A percentile compares a stretch with the other conserved stretches of the same genome.
phyloP scores from a whole-genome alignment of 1,139 yeast species.

The Lipomyces yarrowii region DNA sequence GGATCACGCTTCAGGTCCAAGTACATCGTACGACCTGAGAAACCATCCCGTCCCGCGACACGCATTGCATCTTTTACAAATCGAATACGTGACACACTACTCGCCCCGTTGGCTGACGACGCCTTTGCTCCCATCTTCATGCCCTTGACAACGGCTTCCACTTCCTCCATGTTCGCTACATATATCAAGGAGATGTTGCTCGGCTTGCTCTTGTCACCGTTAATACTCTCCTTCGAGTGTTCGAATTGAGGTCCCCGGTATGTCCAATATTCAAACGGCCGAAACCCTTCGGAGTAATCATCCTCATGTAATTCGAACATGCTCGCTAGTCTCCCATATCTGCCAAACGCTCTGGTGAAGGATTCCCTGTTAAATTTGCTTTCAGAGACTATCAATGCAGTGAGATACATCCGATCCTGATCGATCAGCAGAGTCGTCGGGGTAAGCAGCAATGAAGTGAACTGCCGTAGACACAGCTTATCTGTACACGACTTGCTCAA shows the following conservation, averaged over 20 bases:
- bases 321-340: constrained; percentile 20
- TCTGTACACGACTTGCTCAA: constrained; percentile 87
- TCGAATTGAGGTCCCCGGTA: background rate
- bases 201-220: constrained; percentile 23
- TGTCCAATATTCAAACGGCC: constrained; percentile 9
- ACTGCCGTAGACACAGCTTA: constrained; percentile 68
- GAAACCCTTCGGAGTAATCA: background rate
- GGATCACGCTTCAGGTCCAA: constrained; percentile 14
- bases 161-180: constrained; percentile 16
- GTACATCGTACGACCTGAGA: constrained; percentile 20
- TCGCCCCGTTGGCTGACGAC: constrained; percentile 35
- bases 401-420: constrained; percentile 51
- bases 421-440: constrained; percentile 51
- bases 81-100: constrained; percentile 35
- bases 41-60: background rate
- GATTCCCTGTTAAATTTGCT: constrained; percentile 43
- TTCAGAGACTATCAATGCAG: constrained; percentile 57
- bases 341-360: constrained; percentile 47
- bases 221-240: constrained; percentile 10
- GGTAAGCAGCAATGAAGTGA: constrained; percentile 59
- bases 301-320: constrained; percentile 12
- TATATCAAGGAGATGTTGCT: constrained; percentile 31
- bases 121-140: constrained; percentile 42
- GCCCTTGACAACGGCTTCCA: constrained; percentile 41
- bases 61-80: constrained; percentile 12